Base-by-base conservation (phyloP, 2,329 filamentous ascomycete species). In the Cytospora schulzeri region DNA sequence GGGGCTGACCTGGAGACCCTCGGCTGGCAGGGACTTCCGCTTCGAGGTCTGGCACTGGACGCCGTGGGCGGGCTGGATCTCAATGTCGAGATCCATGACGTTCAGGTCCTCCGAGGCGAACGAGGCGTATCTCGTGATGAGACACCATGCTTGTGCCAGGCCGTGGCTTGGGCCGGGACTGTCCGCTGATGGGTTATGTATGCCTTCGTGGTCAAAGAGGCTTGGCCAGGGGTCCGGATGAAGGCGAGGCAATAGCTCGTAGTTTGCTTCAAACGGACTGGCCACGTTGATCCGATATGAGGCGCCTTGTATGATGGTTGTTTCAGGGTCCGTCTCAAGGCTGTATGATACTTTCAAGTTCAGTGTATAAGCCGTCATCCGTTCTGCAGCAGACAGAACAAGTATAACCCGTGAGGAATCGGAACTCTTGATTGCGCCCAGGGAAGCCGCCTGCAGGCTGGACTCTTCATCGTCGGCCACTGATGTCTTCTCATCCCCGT, bases 241-340 rank as follows among this genome's bases (percentile, higher is more conserved):
- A 4, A 97, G 81, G 12, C 90, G 85, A 14, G 95, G 93, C 15
- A 89, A 83, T 67, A 98, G 87, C 67, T 96, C 92, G 75, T 96
- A 97, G 71, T 91, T 95, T 19, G 93, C 91, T 77, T 97, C 93
- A 71, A 99, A 98, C 0, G 94, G 92, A 57, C 88, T 89, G 61
- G 92, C 87, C 62, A 97, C 84, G 45, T 87, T 85, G 6, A 98
- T 76, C 60, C 89, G 88, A 48, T 91, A 83, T 1, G 86, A 82
- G 26, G 90, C 78, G 2, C 84, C 86, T 75, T 96, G 94, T 45
- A 88, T 87, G 48, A 98, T 90, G 1, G 90, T 88, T 1, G 93
- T 97, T 58, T 91, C 89, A 0, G 88, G 80, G 73, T 98, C 93
- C 7, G 91, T 91, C 3, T 88, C 80, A 1, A 98, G 82, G 71